Percentiles rank a stretch among this genome's conserved stretches.
Evolutionary conservation across 495 filamentous ascomycete genomes (phyloP).

Genomic region (Tuber brumale): DNA sequence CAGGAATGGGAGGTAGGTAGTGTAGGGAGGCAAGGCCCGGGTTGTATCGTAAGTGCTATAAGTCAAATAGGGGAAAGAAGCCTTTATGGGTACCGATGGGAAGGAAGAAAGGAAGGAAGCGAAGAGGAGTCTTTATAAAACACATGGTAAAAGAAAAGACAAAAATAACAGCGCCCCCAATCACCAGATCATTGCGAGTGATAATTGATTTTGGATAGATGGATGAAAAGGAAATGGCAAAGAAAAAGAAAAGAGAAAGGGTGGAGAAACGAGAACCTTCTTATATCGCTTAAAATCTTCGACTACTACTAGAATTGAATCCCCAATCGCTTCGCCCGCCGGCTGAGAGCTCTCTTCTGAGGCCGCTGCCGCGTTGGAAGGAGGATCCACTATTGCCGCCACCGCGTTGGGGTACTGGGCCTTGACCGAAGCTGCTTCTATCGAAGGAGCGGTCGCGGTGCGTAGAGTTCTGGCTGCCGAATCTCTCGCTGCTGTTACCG

Average conservation of each 20-base stretch:
- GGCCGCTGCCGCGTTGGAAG: not conserved
- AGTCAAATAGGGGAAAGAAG: not conserved
- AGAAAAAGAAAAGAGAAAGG: slow-evolving; percentile 13
- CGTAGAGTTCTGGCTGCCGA: not conserved
- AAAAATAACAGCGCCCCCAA: not conserved
- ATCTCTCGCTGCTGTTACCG: not conserved
- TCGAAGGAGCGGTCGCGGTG: not conserved
- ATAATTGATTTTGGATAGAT: not conserved
- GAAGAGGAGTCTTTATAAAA: slow-evolving; percentile 1
- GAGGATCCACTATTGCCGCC: not conserved
- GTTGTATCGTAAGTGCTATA: not conserved
- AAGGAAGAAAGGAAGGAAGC: not conserved
- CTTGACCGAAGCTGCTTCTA: not conserved
- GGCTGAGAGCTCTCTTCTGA: not conserved
- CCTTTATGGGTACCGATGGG: not conserved
- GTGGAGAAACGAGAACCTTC: slow-evolving; percentile 17
- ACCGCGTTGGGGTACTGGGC: not conserved
- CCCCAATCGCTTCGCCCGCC: slow-evolving; percentile 15
- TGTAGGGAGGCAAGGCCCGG: not conserved
- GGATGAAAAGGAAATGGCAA: slow-evolving; percentile 1
- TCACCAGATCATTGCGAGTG: not conserved
- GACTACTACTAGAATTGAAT: not conserved
- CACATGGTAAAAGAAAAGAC: not conserved
- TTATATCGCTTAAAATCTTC: slow-evolving; percentile 19
- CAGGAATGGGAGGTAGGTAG: not conserved